Percentiles rank a stretch among this genome's conserved stretches.
Conservation (phyloP, 2,329 filamentous ascomycete species). For the Scleromitrula shiraiana region DNA sequence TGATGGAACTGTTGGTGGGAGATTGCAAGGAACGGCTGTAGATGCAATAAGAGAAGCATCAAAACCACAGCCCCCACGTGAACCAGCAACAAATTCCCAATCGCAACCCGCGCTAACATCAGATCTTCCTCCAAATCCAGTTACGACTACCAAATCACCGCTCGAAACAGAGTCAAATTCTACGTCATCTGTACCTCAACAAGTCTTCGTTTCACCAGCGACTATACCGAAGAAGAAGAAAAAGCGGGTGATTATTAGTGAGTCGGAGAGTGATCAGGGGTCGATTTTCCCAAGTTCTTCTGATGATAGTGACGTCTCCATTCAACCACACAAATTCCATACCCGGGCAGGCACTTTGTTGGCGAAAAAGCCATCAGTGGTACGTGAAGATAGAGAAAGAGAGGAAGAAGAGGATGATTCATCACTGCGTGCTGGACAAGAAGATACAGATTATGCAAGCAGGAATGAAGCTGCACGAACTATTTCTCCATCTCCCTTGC, state of each 20-base stretch:
- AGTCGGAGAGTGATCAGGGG: constrained; percentile 21
- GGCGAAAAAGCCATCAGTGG: constrained; percentile 37
- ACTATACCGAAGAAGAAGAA: constrained; percentile 17
- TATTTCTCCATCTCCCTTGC: constrained; percentile 22
- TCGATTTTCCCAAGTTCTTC: constrained; percentile 24
- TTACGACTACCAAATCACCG: neutral
- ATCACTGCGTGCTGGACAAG: constrained; percentile 10
- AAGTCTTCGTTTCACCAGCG: neutral
- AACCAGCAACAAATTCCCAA: neutral
- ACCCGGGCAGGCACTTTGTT: constrained; percentile 20
- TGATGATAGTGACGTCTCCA: constrained; percentile 23
- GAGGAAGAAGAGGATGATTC: constrained; percentile 32
- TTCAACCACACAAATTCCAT: constrained; percentile 12
- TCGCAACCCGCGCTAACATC: constrained; percentile 3
- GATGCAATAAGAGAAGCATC: constrained; percentile 22
- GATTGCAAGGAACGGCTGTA: constrained; percentile 42
- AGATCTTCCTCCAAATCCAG: constrained; percentile 1
- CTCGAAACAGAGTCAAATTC: neutral
- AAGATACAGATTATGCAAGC: constrained; percentile 9
- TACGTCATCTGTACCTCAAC: neutral
- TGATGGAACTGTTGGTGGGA: constrained; percentile 45
- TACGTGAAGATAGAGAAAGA: constrained; percentile 38
- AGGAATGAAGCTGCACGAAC: constrained; percentile 11
- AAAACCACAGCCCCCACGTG: constrained; percentile 8
- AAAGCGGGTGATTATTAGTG: constrained; percentile 19